Base-by-base conservation (phyloP, 148 eudicot genomes). In the Rhododendron henanense region DNA sequence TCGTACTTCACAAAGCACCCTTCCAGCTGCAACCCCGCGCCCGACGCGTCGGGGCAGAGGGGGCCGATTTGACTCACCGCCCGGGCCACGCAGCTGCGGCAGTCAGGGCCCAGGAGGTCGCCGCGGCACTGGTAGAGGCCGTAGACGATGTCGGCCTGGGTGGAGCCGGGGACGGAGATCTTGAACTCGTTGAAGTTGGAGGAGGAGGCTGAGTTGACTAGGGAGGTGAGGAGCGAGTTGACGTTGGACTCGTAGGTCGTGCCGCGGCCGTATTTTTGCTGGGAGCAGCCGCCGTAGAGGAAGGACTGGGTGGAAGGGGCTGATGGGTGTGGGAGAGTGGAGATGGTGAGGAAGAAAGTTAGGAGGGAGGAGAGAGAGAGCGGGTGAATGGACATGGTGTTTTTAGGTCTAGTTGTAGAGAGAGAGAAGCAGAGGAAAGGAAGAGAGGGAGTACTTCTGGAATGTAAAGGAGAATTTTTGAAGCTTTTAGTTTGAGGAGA, bases 1-100 rank as follows among this genome's bases (percentile, higher is more conserved):
- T 91, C 93, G 77, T 92, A 92, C 87, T 89, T 90, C 39, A 92
- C 81, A 33, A 89, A 90, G 81, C 94, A 92, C 6, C 91, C 94
- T 0, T 91, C 94, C 1, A 92, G 85, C 77, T 89, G 94, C 65
- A 92, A 50, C 16, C 76, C 88, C 1, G 87, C 94, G 3, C 91
- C 89, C 1, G 55, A 11, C 0, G 91, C 85, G 86, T 61, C 65
- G 13, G 35, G 69, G 19, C 94, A 92, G 83, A 85, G 83, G 73
- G 28, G 33, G 39, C 88, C 90, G 47, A 92, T 91, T 65, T 88
- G 92, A 82, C 87, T 67, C 86, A 91, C 86, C 3, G 92, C 85
- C 51, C 39, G 77, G 8, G 85, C 82, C 16, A 92, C 86, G 28
- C 93, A 92, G 23, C 63, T 25, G 1, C 79, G 37, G 85, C 94